Conservation (phyloP, 2,329 filamentous ascomycete genomes). For the Ophiostoma quercus region DNA sequence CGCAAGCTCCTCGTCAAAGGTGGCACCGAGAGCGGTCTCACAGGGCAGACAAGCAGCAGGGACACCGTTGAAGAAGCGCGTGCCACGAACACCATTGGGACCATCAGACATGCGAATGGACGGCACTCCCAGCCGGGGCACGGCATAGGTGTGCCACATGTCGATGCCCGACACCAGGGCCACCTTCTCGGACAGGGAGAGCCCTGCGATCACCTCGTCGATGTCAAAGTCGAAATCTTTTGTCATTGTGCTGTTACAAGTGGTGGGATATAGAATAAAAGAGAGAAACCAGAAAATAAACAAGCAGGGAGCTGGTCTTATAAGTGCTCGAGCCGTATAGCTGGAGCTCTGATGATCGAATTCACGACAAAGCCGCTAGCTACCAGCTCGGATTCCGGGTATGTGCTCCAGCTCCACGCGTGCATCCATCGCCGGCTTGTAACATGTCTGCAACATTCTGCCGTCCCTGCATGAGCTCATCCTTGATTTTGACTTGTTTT, state of each 20-base stretch:
- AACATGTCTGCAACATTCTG: background rate
- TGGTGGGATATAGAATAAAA: background rate
- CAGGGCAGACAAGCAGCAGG: slow-evolving; percentile 44
- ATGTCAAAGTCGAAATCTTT: slow-evolving; percentile 18
- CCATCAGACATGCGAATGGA: slow-evolving; percentile 35
- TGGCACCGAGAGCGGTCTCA: slow-evolving; percentile 50
- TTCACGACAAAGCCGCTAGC: background rate
- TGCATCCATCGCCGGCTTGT: background rate
- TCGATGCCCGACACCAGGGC: slow-evolving; percentile 30
- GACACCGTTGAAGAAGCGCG: slow-evolving; percentile 35
- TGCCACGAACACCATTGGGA: slow-evolving; percentile 35
- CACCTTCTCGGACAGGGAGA: slow-evolving; percentile 22
- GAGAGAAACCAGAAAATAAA: background rate
- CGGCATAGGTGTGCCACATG: slow-evolving; percentile 33
- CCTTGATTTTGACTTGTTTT: background rate
- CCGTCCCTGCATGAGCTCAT: background rate
- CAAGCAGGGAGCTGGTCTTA: background rate
- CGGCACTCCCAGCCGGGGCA: slow-evolving; percentile 33
- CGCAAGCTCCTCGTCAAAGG: slow-evolving; percentile 60
- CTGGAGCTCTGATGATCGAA: background rate
- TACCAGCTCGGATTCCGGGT: background rate
- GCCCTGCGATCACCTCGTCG: slow-evolving; percentile 21
- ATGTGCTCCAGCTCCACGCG: background rate
- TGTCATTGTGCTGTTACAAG: background rate
- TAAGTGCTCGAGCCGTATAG: background rate